Percentiles rank a stretch among this genome's conserved stretches.
Evolutionary conservation across 2,329 filamentous ascomycete genomes (phyloP).

Genomic region (Diaporthe citrichinensis): DNA sequence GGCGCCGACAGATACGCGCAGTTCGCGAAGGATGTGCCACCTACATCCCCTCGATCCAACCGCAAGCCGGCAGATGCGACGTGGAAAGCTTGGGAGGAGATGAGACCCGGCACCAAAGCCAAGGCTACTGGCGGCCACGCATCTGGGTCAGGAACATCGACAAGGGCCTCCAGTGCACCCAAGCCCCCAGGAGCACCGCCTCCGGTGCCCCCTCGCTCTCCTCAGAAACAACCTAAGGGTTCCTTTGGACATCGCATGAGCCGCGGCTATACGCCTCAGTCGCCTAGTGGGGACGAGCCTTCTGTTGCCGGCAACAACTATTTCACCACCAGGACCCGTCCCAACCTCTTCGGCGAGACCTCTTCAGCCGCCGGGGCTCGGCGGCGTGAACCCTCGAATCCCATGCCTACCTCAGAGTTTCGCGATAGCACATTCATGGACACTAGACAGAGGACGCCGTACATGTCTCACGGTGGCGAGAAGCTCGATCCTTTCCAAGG

Average conservation of each 20-base stretch:
- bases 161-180: conserved; percentile 33
- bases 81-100: conserved; percentile 55
- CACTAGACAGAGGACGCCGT: conserved; percentile 70
- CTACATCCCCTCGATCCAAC: conserved; percentile 40
- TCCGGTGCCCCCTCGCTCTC: conserved; percentile 64
- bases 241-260: conserved; percentile 64
- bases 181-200: conserved; percentile 46
- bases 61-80: conserved; percentile 43
- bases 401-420: conserved; percentile 44
- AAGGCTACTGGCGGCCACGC: conserved; percentile 44
- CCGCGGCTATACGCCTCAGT: conserved; percentile 64
- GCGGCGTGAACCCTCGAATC: conserved; percentile 40
- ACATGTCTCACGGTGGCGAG: conserved; percentile 69
- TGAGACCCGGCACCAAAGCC: conserved; percentile 46
- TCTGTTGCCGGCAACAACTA: conserved; percentile 66
- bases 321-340: conserved; percentile 53
- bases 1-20: conserved; percentile 39
- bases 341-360: conserved; percentile 45
- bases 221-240: conserved; percentile 67
- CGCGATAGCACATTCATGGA: conserved; percentile 61
- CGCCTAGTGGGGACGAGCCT: conserved; percentile 67
- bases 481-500: conserved; percentile 71
- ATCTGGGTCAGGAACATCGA: conserved; percentile 35
- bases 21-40: conserved; percentile 42
- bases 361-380: conserved; percentile 42